A percentile compares a stretch with the other conserved stretches of the same genome.
phyloP scores from a whole-genome alignment of 139 green algal species.

The Picochlorum costavermella region DNA sequence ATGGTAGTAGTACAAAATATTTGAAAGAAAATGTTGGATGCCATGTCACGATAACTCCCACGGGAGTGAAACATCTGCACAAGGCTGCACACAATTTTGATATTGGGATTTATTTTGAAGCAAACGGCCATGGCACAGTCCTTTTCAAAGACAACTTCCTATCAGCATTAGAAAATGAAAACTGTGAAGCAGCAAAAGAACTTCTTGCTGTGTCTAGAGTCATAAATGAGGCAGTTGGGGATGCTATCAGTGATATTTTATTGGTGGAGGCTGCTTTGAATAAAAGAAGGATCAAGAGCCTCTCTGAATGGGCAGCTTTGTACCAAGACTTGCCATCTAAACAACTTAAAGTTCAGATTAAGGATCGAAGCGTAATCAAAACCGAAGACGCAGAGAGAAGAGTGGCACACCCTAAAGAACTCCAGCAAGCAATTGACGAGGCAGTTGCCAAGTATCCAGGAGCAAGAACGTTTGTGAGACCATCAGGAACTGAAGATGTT shows the following conservation, averaged over 20 bases:
- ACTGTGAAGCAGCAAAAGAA: constrained; percentile 19
- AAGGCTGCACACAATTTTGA: constrained; percentile 71
- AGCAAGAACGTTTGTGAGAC: constrained; percentile 78
- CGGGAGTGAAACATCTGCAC: constrained; percentile 93
- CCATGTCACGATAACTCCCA: constrained; percentile 42
- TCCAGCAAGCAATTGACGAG: constrained; percentile 68
- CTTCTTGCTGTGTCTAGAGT: constrained; percentile 57
- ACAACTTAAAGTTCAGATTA: constrained; percentile 73
- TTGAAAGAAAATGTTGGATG: constrained; percentile 33
- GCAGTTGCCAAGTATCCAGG: constrained; percentile 30
- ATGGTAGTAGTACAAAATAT: constrained; percentile 78
- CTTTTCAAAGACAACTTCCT: constrained; percentile 62
- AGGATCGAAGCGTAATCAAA: constrained; percentile 56
- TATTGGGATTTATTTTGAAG: constrained; percentile 96
- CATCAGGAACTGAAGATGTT: constrained; percentile 92
- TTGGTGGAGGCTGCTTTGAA: constrained; percentile 76
- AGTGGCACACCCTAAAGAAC: constrained; percentile 43
- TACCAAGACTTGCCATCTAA: constrained; percentile 83
- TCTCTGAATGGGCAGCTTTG: constrained; percentile 68
- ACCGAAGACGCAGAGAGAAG: constrained; percentile 67
- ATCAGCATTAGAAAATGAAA: not conserved
- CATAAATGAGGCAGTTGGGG: constrained; percentile 89
- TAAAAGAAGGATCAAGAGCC: constrained; percentile 40
- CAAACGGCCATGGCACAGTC: constrained; percentile 95
- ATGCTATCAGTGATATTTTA: constrained; percentile 81